Conservation (phyloP, 352 stramenopile species). For the Phytophthora melonis region DNA sequence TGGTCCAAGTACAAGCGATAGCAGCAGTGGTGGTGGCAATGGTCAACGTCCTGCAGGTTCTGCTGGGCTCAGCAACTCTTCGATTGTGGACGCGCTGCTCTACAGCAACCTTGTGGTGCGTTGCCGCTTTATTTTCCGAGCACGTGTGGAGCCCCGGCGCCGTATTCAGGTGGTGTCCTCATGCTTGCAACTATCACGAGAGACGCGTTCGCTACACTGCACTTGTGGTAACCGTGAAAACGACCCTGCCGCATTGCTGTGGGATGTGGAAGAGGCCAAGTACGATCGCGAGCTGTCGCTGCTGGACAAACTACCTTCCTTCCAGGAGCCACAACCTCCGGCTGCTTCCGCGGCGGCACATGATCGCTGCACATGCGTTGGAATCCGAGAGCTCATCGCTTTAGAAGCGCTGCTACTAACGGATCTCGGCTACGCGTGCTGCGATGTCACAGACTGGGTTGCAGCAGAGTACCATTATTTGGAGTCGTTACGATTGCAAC, state of each 20-base stretch:
- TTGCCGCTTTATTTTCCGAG: slow-evolving; percentile 82
- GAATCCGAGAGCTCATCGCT: slow-evolving; percentile 78
- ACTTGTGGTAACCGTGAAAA: slow-evolving; percentile 79
- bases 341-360: slow-evolving; percentile 33
- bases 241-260: slow-evolving; percentile 66
- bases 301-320: slow-evolving; percentile 70
- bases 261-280: slow-evolving; percentile 83
- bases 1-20: slow-evolving; percentile 20
- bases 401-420: slow-evolving; percentile 80
- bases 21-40: slow-evolving; percentile 17
- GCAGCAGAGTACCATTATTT: slow-evolving; percentile 82
- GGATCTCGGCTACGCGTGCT: slow-evolving; percentile 81
- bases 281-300: slow-evolving; percentile 71
- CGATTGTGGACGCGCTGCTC: slow-evolving; percentile 79
- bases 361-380: slow-evolving; percentile 68
- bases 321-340: slow-evolving; percentile 56
- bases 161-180: slow-evolving; percentile 76
- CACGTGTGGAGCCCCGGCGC: slow-evolving; percentile 73
- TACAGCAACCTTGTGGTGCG: slow-evolving; percentile 86
- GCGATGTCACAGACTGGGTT: slow-evolving; percentile 82
- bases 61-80: slow-evolving; percentile 56
- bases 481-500: slow-evolving; percentile 79
- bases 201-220: slow-evolving; percentile 76
- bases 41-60: slow-evolving; percentile 12
- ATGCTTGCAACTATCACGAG: slow-evolving; percentile 76